Percentiles rank a stretch among this genome's conserved stretches.
Evolutionary conservation across 2,329 filamentous ascomycete genomes (phyloP).

Genomic region (Hirsutella minnesotensis): DNA sequence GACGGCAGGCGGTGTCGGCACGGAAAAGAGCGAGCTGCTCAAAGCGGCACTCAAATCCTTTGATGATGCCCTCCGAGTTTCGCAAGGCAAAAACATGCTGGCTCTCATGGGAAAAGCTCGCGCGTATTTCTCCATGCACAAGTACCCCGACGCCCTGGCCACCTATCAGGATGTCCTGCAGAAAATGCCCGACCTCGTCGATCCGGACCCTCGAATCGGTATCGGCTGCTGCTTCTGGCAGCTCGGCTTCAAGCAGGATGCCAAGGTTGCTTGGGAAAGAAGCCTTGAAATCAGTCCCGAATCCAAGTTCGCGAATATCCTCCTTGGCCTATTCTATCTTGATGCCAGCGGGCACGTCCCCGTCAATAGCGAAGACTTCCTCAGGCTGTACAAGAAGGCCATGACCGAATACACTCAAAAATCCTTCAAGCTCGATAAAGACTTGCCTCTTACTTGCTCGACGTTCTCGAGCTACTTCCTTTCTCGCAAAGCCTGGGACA

Average conservation of each 20-base stretch:
- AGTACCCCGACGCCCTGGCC: conserved; percentile 71
- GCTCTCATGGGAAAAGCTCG: conserved; percentile 83
- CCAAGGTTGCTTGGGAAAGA: conserved; percentile 81
- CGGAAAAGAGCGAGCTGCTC: conserved; percentile 66
- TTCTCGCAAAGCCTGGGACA: conserved; percentile 65
- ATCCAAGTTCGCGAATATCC: conserved; percentile 81
- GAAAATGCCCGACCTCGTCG: conserved; percentile 76
- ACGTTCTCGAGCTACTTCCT: conserved; percentile 88
- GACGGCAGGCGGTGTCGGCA: conserved; percentile 51
- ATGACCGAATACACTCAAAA: conserved; percentile 93
- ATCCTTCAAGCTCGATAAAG: conserved; percentile 87
- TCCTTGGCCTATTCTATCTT: conserved; percentile 83
- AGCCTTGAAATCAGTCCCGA: conserved; percentile 68
- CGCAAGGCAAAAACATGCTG: conserved; percentile 79
- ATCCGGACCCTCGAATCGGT: conserved; percentile 90
- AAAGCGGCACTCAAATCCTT: conserved; percentile 85
- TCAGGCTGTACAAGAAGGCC: conserved; percentile 75
- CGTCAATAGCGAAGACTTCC: conserved; percentile 75
- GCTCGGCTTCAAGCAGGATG: conserved; percentile 85
- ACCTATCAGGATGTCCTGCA: conserved; percentile 78
- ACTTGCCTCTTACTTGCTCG: conserved; percentile 77
- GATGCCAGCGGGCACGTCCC: conserved; percentile 74
- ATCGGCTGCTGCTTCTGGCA: conserved; percentile 98
- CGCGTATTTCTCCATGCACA: conserved; percentile 74
- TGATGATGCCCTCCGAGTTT: conserved; percentile 81